These are phyloP conservation scores for Tardiomyces blankii DNA, from an alignment of 1,139 yeast genomes.

Conservation along the genomic window DNA sequence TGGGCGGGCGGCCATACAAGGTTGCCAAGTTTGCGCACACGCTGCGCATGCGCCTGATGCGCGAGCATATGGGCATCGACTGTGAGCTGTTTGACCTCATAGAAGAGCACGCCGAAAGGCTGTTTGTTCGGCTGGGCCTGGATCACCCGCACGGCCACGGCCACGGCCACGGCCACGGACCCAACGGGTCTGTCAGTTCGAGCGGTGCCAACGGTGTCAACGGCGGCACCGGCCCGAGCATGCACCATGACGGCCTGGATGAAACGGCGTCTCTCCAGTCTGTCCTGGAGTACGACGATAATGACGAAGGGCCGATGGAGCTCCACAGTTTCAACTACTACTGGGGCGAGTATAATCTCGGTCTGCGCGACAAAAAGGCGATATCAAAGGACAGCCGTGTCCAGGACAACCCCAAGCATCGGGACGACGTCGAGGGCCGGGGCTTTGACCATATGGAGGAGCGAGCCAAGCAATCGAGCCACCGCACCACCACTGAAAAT, in stretches of 20 bases:
- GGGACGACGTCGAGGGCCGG: conserved; percentile 61
- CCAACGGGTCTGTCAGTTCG: neutral
- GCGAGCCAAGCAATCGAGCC: too few species aligned
- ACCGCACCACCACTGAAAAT: too few species aligned
- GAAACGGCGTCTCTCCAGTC: neutral
- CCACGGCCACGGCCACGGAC: conserved; percentile 30
- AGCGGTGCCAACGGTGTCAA: too few species aligned
- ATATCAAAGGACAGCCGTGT: conserved; percentile 75
- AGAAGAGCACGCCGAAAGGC: conserved; percentile 29
- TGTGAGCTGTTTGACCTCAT: conserved; percentile 79
- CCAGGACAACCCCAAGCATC: conserved; percentile 52
- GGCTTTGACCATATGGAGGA: conserved; percentile 47
- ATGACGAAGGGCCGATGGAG: conserved; percentile 22
- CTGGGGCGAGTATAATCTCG: conserved; percentile 80
- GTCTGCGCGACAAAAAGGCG: conserved; percentile 74
- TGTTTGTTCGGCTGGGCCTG: conserved; percentile 7
- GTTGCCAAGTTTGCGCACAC: conserved; percentile 90
- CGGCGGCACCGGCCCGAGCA: neutral
- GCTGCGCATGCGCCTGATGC: conserved; percentile 80
- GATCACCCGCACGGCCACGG: conserved; percentile 28
- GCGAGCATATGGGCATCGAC: conserved; percentile 92
- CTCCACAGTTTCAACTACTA: conserved; percentile 52
- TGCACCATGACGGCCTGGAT: neutral
- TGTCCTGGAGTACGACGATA: neutral
- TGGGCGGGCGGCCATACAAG: conserved; percentile 72